Percentiles rank a stretch among this genome's conserved stretches.
Conservation (phyloP, 805 yeast species). For the Sungouiozyma ichnusensis region DNA sequence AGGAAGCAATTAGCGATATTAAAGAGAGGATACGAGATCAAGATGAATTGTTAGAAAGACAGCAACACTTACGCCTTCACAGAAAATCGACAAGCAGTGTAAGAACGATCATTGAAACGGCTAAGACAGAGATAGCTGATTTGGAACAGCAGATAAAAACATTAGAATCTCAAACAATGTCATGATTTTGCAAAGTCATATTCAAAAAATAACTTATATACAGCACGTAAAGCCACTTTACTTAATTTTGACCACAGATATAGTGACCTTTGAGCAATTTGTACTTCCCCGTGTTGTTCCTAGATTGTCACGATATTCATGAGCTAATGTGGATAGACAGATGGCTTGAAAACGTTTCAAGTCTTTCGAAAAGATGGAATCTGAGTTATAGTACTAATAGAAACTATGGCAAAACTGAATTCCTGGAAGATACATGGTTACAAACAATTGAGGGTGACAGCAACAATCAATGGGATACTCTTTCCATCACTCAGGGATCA, state of each 20-base stretch:
- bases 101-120: not conserved
- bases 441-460: slow-evolving; percentile 9
- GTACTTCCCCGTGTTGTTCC: too few species aligned
- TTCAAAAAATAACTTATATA: too few species aligned
- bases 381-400: not conserved
- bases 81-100: not conserved
- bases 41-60: slow-evolving; percentile 16
- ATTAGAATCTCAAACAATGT: slow-evolving; percentile 17
- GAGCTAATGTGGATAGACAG: not conserved
- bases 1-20: slow-evolving; percentile 25
- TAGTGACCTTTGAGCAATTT: too few species aligned
- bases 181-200: slow-evolving; percentile 39
- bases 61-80: slow-evolving; percentile 4
- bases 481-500: not conserved
- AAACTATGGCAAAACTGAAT: not conserved
- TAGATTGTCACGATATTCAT: too few species aligned
- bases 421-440: not conserved
- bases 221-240: too few species aligned
- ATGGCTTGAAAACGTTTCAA: too few species aligned
- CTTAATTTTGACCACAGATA: too few species aligned
- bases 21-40: not conserved
- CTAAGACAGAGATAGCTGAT: not conserved
- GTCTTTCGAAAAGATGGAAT: not conserved
- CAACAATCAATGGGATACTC: not conserved
- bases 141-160: not conserved